Evolutionary conservation across 2,329 filamentous ascomycete genomes (phyloP).

Genomic region (Coniochaeta hoffmannii): DNA sequence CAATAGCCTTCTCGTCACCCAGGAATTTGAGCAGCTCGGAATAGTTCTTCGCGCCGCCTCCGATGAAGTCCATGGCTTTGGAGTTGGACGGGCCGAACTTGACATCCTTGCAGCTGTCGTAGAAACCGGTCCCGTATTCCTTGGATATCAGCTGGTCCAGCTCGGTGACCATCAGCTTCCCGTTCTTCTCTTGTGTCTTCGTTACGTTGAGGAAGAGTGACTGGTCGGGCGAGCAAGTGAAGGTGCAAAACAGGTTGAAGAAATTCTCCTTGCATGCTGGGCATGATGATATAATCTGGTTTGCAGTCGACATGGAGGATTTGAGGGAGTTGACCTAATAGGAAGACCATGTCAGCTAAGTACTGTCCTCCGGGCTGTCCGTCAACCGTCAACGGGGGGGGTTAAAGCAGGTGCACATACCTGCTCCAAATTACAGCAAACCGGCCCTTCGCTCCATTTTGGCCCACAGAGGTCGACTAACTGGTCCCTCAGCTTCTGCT

Average conservation of each 20-base stretch:
- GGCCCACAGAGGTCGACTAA: conserved; percentile 79
- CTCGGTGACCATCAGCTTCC: conserved; percentile 67
- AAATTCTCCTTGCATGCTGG: conserved; percentile 98
- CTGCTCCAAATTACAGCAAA: conserved; percentile 82
- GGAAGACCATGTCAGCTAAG: neutral
- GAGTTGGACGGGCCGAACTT: conserved; percentile 94
- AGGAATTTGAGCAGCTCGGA: conserved; percentile 82
- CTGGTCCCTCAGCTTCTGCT: conserved; percentile 63
- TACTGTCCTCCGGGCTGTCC: neutral
- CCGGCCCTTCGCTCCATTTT: conserved; percentile 74
- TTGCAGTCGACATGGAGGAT: conserved; percentile 78
- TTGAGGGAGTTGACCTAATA: conserved; percentile 70
- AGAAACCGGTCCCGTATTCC: conserved; percentile 80
- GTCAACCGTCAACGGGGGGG: neutral
- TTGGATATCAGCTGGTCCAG: conserved; percentile 83
- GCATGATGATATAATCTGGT: conserved; percentile 84
- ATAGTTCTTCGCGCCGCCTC: conserved; percentile 88
- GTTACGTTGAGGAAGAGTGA: conserved; percentile 94
- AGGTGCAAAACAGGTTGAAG: conserved; percentile 96
- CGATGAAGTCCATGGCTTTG: conserved; percentile 92
- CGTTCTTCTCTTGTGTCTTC: conserved; percentile 53
- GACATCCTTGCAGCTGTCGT: conserved; percentile 96
- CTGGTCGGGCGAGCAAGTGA: conserved; percentile 96
- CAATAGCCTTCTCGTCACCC: conserved; percentile 82
- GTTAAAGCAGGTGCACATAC: conserved; percentile 30